Base-by-base conservation (phyloP, 106 monocot genomes). In the Platanthera zijinensis region DNA sequence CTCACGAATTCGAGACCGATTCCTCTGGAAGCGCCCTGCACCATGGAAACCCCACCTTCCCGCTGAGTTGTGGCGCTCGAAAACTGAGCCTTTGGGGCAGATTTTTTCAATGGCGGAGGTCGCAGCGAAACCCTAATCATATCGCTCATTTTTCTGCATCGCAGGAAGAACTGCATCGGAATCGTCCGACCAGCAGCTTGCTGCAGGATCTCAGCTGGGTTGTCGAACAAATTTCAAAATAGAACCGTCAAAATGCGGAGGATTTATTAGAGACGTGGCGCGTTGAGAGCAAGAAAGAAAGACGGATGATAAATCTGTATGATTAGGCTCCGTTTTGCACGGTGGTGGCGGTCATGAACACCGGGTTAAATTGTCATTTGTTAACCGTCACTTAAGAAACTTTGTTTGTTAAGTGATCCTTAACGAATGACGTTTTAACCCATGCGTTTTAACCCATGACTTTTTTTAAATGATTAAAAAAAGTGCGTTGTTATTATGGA, bases 1-100 rank as follows among this genome's bases (percentile, higher is more conserved):
- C 95, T 87, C 74, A 96, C 96, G 69, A 97, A 94, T 84, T 94
- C 93, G 59, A 97, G 93, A 32, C 96, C 96, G 50, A 97, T 93
- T 75, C 96, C 96, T 85, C 96, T 82, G 28, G 96, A 97, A 71
- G 93, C 93, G 50, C 96, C 96, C 76, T 97, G 93, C 32, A 97
- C 89, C 93, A 97, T 86, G 69, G 96, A 91, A 54, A 97, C 85
- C 57, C 87, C 85, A 62, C 84, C 91, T 45, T 77, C 79, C 79
- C 75, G 78, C 50, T 70, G 48, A 77, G 76, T 2, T 4, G 85
- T 80, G 14, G 80, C 70, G 74, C 72, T 83, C 52, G 71, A 84
- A 76, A 77, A 79, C 70, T 39, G 80, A 48, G 74, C 85, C 57
- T 67, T 87, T 53, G 48, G 69, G 12, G 79, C 62, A 14, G 76